Evolutionary conservation across 805 yeast species (phyloP).

Genomic region (Suhomyces emberorum): DNA sequence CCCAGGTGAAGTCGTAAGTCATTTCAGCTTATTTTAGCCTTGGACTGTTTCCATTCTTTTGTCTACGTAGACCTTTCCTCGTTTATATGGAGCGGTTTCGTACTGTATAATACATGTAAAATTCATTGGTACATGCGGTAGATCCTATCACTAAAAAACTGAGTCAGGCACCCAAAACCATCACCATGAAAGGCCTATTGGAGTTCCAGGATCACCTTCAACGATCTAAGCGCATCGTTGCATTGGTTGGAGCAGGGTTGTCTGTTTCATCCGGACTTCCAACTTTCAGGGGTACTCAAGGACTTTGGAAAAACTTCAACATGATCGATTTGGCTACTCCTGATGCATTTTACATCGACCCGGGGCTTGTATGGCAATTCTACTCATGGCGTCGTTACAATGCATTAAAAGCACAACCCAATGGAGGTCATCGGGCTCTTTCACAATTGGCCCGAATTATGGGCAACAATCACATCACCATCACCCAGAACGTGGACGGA

Average conservation of each 20-base stretch:
- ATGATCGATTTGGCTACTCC: slow-evolving; percentile 88
- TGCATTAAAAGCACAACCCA: slow-evolving; percentile 69
- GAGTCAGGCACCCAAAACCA: not conserved
- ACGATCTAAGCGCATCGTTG: slow-evolving; percentile 46
- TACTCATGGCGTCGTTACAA: slow-evolving; percentile 65
- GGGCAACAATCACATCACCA: slow-evolving; percentile 49
- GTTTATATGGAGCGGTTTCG: no score
- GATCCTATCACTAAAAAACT: not conserved
- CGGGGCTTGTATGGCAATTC: slow-evolving; percentile 88
- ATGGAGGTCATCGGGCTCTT: slow-evolving; percentile 67
- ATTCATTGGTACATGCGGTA: no score
- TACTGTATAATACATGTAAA: not conserved
- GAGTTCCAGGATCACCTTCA: slow-evolving; percentile 52
- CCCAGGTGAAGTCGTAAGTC: no score
- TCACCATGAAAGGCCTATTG: slow-evolving; percentile 20
- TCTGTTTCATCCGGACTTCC: slow-evolving; percentile 76
- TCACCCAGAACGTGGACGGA: slow-evolving; percentile 85
- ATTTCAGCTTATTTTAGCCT: no score
- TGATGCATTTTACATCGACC: slow-evolving; percentile 80
- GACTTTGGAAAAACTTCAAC: slow-evolving; percentile 73
- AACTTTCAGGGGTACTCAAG: slow-evolving; percentile 68
- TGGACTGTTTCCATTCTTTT: no score
- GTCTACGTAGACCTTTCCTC: no score
- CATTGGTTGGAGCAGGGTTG: slow-evolving; percentile 80
- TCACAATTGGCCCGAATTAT: slow-evolving; percentile 52